Evolutionary conservation across 805 yeast species (phyloP).

Genomic region (Candida patagonica): DNA sequence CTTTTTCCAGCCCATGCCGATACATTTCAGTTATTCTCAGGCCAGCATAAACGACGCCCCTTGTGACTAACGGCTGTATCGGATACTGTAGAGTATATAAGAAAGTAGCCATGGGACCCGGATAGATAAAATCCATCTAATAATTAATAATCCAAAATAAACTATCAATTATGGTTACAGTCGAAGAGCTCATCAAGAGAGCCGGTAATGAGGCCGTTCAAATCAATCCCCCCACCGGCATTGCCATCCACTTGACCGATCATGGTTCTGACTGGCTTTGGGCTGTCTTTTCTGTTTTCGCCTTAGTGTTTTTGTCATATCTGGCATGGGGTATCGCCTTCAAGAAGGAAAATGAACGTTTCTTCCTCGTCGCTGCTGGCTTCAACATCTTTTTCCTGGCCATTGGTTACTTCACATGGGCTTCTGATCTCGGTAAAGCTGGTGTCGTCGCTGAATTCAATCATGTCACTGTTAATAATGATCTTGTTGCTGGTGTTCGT

Average conservation of each 20-base stretch:
- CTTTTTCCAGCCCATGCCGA: no score
- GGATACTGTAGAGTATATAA: no score
- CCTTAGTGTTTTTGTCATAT: conserved; percentile 29
- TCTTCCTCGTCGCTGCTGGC: conserved; percentile 33
- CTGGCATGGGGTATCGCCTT: conserved; percentile 19
- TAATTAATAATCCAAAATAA: no score
- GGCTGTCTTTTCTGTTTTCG: conserved; percentile 48
- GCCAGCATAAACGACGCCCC: no score
- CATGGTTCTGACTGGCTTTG: conserved; percentile 64
- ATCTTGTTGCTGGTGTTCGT: conserved; percentile 30
- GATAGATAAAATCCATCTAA: no score
- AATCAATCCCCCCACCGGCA: conserved; percentile 35
- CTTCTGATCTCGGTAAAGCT: conserved; percentile 51
- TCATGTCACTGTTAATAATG: conserved; percentile 30
- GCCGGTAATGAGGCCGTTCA: conserved; percentile 23
- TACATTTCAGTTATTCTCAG: no score
- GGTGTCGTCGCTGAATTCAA: conserved; percentile 38
- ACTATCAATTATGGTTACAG: background rate
- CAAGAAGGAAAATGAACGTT: conserved; percentile 25
- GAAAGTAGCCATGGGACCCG: no score
- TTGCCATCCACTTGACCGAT: conserved; percentile 43
- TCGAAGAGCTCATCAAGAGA: conserved; percentile 1
- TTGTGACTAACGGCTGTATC: no score
- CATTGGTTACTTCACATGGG: conserved; percentile 45
- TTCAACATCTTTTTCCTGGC: conserved; percentile 35